These are phyloP conservation scores for Spathaspora hagerdaliae DNA, from an alignment of 805 yeast species.

Conservation along the genomic window DNA sequence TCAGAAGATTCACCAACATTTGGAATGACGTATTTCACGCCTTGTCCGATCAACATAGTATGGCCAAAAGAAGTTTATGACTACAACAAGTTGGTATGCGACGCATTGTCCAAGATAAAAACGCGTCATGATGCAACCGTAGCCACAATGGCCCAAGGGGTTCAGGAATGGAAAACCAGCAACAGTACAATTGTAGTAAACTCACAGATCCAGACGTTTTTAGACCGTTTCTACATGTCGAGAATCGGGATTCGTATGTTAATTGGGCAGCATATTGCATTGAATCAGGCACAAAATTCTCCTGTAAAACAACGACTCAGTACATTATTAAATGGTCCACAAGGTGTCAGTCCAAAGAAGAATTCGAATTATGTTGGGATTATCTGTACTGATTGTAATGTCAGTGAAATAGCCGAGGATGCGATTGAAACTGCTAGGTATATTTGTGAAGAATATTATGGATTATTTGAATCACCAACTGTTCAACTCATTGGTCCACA, in stretches of 20 bases:
- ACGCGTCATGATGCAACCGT: slow-evolving; percentile 90
- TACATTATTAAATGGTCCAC: slow-evolving; percentile 30
- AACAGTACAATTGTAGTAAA: slow-evolving; percentile 51
- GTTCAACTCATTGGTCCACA: slow-evolving; percentile 74
- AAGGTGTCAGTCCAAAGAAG: slow-evolving; percentile 8
- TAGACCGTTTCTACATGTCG: slow-evolving; percentile 85
- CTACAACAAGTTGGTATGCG: slow-evolving; percentile 65
- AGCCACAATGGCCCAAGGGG: slow-evolving; percentile 88
- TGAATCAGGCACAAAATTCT: slow-evolving; percentile 59
- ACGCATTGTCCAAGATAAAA: slow-evolving; percentile 66
- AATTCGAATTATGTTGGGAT: slow-evolving; percentile 77
- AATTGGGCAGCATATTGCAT: slow-evolving; percentile 90
- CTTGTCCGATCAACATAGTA: slow-evolving; percentile 48
- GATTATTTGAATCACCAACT: slow-evolving; percentile 79
- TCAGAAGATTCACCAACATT: slow-evolving; percentile 31
- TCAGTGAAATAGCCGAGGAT: slow-evolving; percentile 77
- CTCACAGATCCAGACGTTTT: slow-evolving; percentile 70
- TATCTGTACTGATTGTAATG: slow-evolving; percentile 79
- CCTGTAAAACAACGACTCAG: slow-evolving; percentile 36
- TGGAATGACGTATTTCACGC: slow-evolving; percentile 47
- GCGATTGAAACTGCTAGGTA: slow-evolving; percentile 88
- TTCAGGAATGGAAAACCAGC: slow-evolving; percentile 77
- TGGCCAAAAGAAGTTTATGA: slow-evolving; percentile 75
- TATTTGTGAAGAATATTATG: slow-evolving; percentile 89
- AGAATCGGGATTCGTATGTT: slow-evolving; percentile 91